These are phyloP conservation scores for Taxawa tesnikishii DNA, from an alignment of 2,329 filamentous ascomycete genomes.

Conservation along the genomic window DNA sequence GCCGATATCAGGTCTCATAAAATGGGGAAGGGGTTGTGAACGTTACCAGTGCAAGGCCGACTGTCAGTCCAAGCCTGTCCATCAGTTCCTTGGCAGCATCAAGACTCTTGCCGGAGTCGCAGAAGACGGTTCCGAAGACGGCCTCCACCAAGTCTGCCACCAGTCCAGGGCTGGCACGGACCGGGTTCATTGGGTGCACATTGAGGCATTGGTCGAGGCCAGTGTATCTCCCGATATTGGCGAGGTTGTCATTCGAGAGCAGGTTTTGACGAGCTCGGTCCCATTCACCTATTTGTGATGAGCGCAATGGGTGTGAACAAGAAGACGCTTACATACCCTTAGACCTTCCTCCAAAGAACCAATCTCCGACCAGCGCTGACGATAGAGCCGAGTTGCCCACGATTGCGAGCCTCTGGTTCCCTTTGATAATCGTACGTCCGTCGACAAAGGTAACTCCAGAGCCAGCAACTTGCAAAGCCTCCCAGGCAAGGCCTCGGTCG, in stretches of 20 bases:
- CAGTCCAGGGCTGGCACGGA: neutral
- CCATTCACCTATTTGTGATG: constrained; percentile 2
- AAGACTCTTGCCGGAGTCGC: neutral
- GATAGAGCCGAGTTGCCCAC: neutral
- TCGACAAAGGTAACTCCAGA: neutral
- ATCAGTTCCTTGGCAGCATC: neutral
- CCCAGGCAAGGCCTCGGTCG: too few relatives aligned
- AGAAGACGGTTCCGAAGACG: constrained; percentile 1
- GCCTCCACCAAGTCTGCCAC: constrained; percentile 1
- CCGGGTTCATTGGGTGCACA: neutral
- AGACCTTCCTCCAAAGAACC: too few relatives aligned
- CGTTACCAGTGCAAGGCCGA: neutral
- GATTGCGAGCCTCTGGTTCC: constrained; percentile 3
- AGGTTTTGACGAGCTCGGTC: neutral
- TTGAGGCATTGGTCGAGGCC: neutral
- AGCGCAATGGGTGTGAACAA: too few relatives aligned
- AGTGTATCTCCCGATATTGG: neutral
- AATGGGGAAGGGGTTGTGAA: constrained; percentile 1
- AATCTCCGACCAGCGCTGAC: neutral
- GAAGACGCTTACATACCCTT: too few relatives aligned
- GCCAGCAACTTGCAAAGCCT: constrained; percentile 3
- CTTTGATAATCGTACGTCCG: neutral
- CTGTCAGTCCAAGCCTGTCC: constrained; percentile 1
- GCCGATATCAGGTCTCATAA: neutral
- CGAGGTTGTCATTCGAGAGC: neutral